Base-by-base conservation (phyloP, 371 early-diverging fungal genomes). In the Actinomortierella wolfii region DNA sequence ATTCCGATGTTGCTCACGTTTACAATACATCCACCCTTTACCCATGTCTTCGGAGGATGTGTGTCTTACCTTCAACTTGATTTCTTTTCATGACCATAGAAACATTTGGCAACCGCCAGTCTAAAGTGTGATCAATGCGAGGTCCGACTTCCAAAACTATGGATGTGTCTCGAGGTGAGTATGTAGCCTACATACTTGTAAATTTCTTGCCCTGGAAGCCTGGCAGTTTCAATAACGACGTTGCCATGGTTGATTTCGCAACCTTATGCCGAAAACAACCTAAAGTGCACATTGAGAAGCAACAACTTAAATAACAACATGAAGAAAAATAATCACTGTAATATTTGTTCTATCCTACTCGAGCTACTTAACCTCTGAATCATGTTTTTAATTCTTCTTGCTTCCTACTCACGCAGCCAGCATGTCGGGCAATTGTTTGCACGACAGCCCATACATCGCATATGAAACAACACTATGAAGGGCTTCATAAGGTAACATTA, bases 111-210 rank as follows among this genome's bases (percentile, higher is more conserved):
- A 43, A 59, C 67, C 6, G 73, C 67, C n/a, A 59, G 42, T 49
- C 42, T 73, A 15, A 66, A 66, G 54, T 73, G 73, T 28, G 73
- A 73, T 53, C 51, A 45, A 51, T 73, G 73, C 34, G 73, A 73
- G 25, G 63, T 66, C 48, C 40, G 67, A 42, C 57, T 73, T 3
- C 66, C 73, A 29, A 45, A 46, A 17, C 59, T 73, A 2, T 73
- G 73, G 73, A 62, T 73, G 48, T 73, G 73, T 51, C 44, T 73
- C 14, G 73, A 73, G 73, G 73, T 73, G 64, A 21, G 62, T 24
- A 7, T n/a, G n/a, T n/a, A n/a, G n/a, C n/a, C n/a, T n/a, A n/a
- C n/a, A n/a, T n/a, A n/a, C n/a, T n/a, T n/a, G n/a, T n/a, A n/a
- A n/a, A n/a, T n/a, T n/a, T n/a, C n/a, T n/a, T n/a, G n/a, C n/a